Conservation (phyloP, 139 green algal species). For the Micractinium conductrix region DNA sequence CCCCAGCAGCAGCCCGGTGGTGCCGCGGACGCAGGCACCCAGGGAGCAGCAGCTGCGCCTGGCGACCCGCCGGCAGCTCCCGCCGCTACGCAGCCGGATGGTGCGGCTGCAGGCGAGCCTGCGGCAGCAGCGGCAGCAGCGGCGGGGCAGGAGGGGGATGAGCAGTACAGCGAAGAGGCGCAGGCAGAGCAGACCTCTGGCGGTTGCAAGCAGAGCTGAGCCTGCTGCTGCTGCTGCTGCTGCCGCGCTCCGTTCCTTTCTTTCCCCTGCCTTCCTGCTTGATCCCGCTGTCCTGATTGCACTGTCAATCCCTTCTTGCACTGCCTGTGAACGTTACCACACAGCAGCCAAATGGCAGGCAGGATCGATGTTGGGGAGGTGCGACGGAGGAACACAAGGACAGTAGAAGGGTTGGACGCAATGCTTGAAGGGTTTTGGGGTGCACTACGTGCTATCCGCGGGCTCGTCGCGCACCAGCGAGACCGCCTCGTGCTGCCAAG, state of each 20-base stretch:
- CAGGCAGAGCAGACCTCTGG: slow-evolving; percentile 28
- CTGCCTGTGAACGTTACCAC: too few relatives aligned
- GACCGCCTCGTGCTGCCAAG: too few relatives aligned
- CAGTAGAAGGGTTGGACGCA: too few relatives aligned
- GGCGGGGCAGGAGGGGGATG: neutral
- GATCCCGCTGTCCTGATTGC: neutral
- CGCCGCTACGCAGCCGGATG: neutral
- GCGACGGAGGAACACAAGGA: too few relatives aligned
- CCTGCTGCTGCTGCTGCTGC: too few relatives aligned
- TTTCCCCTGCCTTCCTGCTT: neutral
- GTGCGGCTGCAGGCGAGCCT: neutral
- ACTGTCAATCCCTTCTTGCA: neutral
- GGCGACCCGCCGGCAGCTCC: neutral
- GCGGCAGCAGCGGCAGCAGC: too few relatives aligned
- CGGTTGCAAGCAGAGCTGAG: slow-evolving; percentile 29
- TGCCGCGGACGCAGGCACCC: neutral
- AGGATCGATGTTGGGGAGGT: too few relatives aligned
- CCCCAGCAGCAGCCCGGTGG: neutral
- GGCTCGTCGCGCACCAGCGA: too few relatives aligned
- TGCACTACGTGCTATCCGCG: too few relatives aligned
- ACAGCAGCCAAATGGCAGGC: too few relatives aligned
- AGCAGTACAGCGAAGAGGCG: neutral
- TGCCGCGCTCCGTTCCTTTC: neutral
- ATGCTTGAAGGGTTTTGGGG: too few relatives aligned
- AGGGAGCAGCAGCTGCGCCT: neutral